Evolutionary conservation across 1,284 basidiomycete genomes (phyloP).

Genomic region (Thecaphora thlaspeos): DNA sequence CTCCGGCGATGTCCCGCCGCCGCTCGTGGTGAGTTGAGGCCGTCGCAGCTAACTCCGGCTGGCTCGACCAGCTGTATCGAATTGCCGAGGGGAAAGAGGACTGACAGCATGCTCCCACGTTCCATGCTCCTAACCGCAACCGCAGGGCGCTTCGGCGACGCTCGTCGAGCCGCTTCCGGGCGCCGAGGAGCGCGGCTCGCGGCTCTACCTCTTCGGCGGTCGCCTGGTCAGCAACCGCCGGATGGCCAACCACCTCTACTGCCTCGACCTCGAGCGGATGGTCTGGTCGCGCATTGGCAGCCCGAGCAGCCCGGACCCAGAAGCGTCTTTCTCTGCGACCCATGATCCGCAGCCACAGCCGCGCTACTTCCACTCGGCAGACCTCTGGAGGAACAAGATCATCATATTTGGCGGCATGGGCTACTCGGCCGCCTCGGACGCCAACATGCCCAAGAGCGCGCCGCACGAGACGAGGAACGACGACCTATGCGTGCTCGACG

Average conservation of each 20-base stretch:
- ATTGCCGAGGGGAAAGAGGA: too few species aligned
- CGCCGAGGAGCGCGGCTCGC: constrained; percentile 7
- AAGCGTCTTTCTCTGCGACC: background rate
- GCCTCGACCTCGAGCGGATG: constrained; percentile 42
- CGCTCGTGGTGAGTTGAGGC: constrained; percentile 34
- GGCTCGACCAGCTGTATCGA: too few species aligned
- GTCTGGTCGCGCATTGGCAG: constrained; percentile 23
- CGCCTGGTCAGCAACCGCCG: constrained; percentile 48
- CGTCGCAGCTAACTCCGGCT: too few species aligned
- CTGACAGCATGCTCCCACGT: too few species aligned
- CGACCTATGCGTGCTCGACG: constrained; percentile 46
- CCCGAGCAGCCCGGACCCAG: too few species aligned
- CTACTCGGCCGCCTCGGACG: constrained; percentile 12
- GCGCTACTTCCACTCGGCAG: constrained; percentile 52
- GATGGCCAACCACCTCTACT: constrained; percentile 48
- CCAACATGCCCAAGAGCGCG: background rate
- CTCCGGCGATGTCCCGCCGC: constrained; percentile 46
- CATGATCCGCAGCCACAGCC: constrained; percentile 15
- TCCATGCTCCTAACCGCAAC: too few species aligned
- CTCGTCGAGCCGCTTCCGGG: constrained; percentile 30
- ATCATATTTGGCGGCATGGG: constrained; percentile 54
- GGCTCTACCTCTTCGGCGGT: constrained; percentile 49
- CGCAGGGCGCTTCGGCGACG: constrained; percentile 44
- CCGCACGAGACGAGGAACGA: constrained; percentile 5
- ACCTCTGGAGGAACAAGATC: constrained; percentile 48